These are phyloP conservation scores for Termitomyces sp. DNA, from an alignment of 768 basidiomycete genomes.

Conservation along the genomic window DNA sequence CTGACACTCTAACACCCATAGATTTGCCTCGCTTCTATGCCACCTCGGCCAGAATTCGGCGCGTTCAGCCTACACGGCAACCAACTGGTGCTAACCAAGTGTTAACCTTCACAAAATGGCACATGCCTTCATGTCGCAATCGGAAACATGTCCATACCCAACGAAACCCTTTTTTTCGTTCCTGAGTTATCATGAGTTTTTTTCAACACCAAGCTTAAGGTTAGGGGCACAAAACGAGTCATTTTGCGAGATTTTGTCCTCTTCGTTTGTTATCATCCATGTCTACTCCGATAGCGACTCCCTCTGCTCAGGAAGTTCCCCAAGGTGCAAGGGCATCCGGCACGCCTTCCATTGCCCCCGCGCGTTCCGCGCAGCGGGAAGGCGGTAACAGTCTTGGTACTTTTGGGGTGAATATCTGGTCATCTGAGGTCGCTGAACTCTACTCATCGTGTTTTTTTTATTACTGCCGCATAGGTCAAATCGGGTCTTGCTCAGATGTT, in stretches of 20 bases:
- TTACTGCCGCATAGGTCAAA: conserved; percentile 56
- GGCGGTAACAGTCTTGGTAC: conserved; percentile 62
- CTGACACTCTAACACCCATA: conserved; percentile 1
- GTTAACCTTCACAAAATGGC: too few species aligned
- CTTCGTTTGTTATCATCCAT: conserved; percentile 12
- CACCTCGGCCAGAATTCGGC: background rate
- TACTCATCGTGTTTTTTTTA: background rate
- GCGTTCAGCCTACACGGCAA: background rate
- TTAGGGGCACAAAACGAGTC: conserved; percentile 22
- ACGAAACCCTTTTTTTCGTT: background rate
- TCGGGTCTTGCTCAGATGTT: conserved; percentile 96
- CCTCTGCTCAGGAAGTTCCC: conserved; percentile 28
- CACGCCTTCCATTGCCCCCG: conserved; percentile 41
- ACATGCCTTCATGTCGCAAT: background rate
- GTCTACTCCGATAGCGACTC: conserved; percentile 21
- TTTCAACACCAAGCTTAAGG: conserved; percentile 18
- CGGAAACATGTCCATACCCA: too few species aligned
- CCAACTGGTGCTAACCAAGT: background rate
- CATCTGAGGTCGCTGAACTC: background rate
- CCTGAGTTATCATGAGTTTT: background rate
- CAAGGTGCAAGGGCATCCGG: conserved; percentile 34
- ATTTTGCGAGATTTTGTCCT: conserved; percentile 11
- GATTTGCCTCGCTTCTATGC: background rate
- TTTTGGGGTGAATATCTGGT: conserved; percentile 44
- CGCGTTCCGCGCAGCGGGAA: conserved; percentile 45